These are phyloP conservation scores for Paramarasmius palmivorus DNA, from an alignment of 1,284 basidiomycete genomes.

Conservation along the genomic window DNA sequence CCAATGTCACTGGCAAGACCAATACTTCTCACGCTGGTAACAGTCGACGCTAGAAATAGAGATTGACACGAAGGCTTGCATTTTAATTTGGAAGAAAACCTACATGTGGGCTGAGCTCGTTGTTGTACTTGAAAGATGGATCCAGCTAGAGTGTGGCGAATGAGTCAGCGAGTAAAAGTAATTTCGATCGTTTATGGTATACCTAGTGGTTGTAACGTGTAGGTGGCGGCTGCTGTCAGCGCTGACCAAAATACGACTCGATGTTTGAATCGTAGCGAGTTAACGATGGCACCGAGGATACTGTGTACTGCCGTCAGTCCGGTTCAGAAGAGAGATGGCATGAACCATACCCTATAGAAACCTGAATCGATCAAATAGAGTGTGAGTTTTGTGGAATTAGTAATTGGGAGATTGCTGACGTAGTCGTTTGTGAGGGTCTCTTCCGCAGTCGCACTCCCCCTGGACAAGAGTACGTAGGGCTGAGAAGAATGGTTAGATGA, in stretches of 20 bases:
- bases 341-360: constrained; percentile 39
- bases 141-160: constrained; percentile 41
- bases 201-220: constrained; percentile 54
- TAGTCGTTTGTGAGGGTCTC: constrained; percentile 64
- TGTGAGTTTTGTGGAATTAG: neutral
- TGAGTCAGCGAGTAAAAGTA: neutral
- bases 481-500: constrained; percentile 21
- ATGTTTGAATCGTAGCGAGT: constrained; percentile 47
- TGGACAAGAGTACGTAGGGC: constrained; percentile 58
- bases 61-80: constrained; percentile 2
- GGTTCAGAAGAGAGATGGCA: neutral
- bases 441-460: constrained; percentile 50
- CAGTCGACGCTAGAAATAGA: constrained; percentile 30
- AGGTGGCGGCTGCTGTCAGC: constrained; percentile 39
- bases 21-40: constrained; percentile 40
- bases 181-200: constrained; percentile 3
- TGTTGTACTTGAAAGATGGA: constrained; percentile 54
- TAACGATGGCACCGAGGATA: constrained; percentile 36
- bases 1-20: constrained; percentile 42
- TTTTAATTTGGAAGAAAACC: constrained; percentile 7
- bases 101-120: constrained; percentile 35
- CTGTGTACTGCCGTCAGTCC: constrained; percentile 22
- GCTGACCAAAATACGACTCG: constrained; percentile 50
- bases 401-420: constrained; percentile 34
- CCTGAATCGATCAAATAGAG: constrained; percentile 26